A percentile compares a stretch with the other conserved stretches of the same genome.
These are phyloP conservation scores for Dendrobium nobile DNA, from an alignment of 106 monocot genomes.

Conservation along the genomic window DNA sequence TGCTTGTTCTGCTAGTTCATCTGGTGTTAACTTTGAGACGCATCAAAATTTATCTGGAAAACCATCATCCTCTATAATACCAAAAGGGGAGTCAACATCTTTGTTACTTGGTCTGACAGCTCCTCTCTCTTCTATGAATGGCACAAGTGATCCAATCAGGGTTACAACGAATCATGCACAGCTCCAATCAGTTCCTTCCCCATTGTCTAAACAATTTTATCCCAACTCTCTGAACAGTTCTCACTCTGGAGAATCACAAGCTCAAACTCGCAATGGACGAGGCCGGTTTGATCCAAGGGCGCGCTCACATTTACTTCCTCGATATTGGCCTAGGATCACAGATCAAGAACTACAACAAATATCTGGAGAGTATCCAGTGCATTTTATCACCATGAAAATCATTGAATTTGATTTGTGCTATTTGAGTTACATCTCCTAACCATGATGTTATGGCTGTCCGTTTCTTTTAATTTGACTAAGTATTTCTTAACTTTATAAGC, in stretches of 20 bases:
- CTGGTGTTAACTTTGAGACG: slow-evolving; percentile 34
- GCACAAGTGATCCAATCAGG: slow-evolving; percentile 29
- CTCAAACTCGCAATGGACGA: slow-evolving; percentile 52
- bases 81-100: slow-evolving; percentile 33
- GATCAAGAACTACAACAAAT: slow-evolving; percentile 81
- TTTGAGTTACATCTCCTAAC: not conserved
- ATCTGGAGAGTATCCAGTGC: slow-evolving; percentile 81
- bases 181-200: slow-evolving; percentile 24
- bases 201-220: slow-evolving; percentile 27
- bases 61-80: slow-evolving; percentile 5
- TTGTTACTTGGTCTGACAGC: slow-evolving; percentile 28
- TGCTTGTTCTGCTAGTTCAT: slow-evolving; percentile 27
- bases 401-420: not conserved
- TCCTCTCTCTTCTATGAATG: slow-evolving; percentile 19
- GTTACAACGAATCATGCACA: slow-evolving; percentile 22
- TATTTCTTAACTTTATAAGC: slow-evolving; percentile 58
- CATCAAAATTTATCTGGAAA: slow-evolving; percentile 25
- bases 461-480: slow-evolving; percentile 9
- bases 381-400: not conserved
- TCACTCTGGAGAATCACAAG: slow-evolving; percentile 24
- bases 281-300: slow-evolving; percentile 39
- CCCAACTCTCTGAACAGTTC: slow-evolving; percentile 13
- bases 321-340: slow-evolving; percentile 81
- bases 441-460: not conserved
- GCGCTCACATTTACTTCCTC: slow-evolving; percentile 55